These are phyloP conservation scores for Exophiala alcalophila DNA, from an alignment of 2,329 filamentous ascomycete genomes.

Conservation along the genomic window DNA sequence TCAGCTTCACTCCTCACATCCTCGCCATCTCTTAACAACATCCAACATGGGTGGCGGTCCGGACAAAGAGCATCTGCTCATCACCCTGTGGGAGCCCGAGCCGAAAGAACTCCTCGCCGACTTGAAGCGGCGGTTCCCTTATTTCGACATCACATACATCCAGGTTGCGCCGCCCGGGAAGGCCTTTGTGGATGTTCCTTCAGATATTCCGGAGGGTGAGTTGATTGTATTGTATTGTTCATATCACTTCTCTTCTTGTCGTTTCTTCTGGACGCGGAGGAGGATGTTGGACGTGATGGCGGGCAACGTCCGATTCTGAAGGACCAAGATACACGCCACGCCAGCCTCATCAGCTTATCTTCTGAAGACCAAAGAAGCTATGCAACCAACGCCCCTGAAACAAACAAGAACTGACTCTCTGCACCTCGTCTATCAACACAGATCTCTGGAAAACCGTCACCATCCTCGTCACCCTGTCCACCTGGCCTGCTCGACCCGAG, in stretches of 20 bases:
- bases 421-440: conserved; percentile 16
- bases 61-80: conserved; percentile 42
- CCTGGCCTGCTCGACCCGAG: conserved; percentile 41
- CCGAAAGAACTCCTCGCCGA: conserved; percentile 39
- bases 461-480: conserved; percentile 49
- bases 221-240: no score
- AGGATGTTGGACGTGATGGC: no score
- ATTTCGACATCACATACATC: conserved; percentile 46
- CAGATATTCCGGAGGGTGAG: conserved; percentile 28
- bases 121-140: conserved; percentile 44
- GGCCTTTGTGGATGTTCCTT: conserved; percentile 12
- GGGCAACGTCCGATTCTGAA: no score
- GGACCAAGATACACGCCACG: no score
- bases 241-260: no score
- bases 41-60: conserved; percentile 47
- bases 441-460: conserved; percentile 44
- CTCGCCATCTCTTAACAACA: not conserved
- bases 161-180: conserved; percentile 29
- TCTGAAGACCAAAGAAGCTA: no score
- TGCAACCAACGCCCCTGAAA: no score
- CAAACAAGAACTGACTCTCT: conserved; percentile 9
- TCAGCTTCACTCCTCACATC: no score
- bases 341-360: no score
- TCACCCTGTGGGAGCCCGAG: conserved; percentile 43
- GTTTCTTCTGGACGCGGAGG: no score